Evolutionary conservation across 2,329 filamentous ascomycete genomes (phyloP).

Genomic region (Aspergillus pseudoglaucus): DNA sequence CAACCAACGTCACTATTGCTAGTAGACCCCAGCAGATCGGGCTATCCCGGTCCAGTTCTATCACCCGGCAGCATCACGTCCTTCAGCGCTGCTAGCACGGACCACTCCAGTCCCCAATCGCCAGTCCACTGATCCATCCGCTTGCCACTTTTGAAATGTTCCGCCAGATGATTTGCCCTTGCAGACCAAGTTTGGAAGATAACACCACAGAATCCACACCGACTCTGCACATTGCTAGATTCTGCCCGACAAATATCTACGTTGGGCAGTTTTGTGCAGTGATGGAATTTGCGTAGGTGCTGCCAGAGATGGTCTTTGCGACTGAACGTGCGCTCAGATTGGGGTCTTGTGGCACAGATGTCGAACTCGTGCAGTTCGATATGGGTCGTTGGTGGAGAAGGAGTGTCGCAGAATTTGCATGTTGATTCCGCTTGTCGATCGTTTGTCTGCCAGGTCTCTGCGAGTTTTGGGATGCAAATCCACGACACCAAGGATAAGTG

Average conservation of each 20-base stretch:
- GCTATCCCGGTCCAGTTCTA: neutral
- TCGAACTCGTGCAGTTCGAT: slow-evolving; percentile 48
- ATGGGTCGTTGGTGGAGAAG: slow-evolving; percentile 41
- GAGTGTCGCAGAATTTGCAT: slow-evolving; percentile 47
- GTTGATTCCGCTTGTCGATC: neutral
- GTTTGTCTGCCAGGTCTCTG: slow-evolving; percentile 9
- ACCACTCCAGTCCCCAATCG: slow-evolving; percentile 44
- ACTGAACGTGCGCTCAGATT: slow-evolving; percentile 48
- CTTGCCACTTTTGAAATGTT: slow-evolving; percentile 49
- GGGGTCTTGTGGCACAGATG: slow-evolving; percentile 47
- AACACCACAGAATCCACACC: slow-evolving; percentile 49
- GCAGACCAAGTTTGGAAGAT: slow-evolving; percentile 47
- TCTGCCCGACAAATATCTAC: slow-evolving; percentile 52
- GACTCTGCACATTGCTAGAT: slow-evolving; percentile 45
- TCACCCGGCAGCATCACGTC: slow-evolving; percentile 29
- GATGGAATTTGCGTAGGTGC: slow-evolving; percentile 50
- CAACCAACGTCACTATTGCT: too few relatives aligned
- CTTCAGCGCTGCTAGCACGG: slow-evolving; percentile 25
- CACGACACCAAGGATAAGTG: slow-evolving; percentile 44
- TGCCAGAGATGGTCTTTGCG: slow-evolving; percentile 54
- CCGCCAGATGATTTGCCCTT: slow-evolving; percentile 48
- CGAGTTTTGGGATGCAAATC: slow-evolving; percentile 23
- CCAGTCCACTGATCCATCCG: slow-evolving; percentile 52
- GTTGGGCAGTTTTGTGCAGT: slow-evolving; percentile 44
- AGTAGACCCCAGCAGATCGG: too few relatives aligned